A percentile compares a stretch with the other conserved stretches of the same genome.
These are phyloP conservation scores for Nigrospora sphaerica DNA, from an alignment of 2,329 filamentous ascomycete species.

Conservation along the genomic window DNA sequence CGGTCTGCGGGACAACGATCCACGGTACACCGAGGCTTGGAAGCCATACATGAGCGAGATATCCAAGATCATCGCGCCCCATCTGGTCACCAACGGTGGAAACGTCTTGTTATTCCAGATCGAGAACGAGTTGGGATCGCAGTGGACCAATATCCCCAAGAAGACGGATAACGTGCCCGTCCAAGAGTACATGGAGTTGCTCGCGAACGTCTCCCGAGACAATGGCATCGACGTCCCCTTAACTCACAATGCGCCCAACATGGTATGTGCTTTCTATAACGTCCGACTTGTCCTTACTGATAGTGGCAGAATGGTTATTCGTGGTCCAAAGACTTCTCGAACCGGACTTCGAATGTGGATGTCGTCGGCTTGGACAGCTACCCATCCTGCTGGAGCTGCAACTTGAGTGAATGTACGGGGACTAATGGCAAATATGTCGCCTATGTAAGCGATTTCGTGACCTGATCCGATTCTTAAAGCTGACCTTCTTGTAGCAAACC, in stretches of 20 bases:
- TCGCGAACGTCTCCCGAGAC: constrained; percentile 44
- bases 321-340: constrained; percentile 54
- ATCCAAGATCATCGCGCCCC: constrained; percentile 40
- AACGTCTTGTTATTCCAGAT: constrained; percentile 50
- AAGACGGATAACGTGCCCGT: constrained; percentile 40
- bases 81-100: constrained; percentile 50
- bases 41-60: constrained; percentile 44
- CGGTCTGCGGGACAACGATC: constrained; percentile 42
- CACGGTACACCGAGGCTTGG: constrained; percentile 45
- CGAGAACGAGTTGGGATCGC: constrained; percentile 46
- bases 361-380: constrained; percentile 44
- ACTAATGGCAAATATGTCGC: constrained; percentile 53
- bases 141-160: constrained; percentile 31
- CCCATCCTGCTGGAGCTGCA: constrained; percentile 56
- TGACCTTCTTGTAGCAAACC: constrained; percentile 6
- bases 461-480: not conserved
- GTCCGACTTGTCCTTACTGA: not conserved
- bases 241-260: constrained; percentile 53
- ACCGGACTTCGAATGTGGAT: constrained; percentile 49
- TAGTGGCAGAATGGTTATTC: constrained; percentile 29
- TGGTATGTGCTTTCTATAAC: constrained; percentile 21
- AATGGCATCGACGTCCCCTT: constrained; percentile 53
- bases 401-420: constrained; percentile 51
- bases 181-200: constrained; percentile 49
- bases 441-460: constrained; percentile 31